Base-by-base conservation (phyloP, 495 filamentous ascomycete species). In the Hypoxylon perforatum region DNA sequence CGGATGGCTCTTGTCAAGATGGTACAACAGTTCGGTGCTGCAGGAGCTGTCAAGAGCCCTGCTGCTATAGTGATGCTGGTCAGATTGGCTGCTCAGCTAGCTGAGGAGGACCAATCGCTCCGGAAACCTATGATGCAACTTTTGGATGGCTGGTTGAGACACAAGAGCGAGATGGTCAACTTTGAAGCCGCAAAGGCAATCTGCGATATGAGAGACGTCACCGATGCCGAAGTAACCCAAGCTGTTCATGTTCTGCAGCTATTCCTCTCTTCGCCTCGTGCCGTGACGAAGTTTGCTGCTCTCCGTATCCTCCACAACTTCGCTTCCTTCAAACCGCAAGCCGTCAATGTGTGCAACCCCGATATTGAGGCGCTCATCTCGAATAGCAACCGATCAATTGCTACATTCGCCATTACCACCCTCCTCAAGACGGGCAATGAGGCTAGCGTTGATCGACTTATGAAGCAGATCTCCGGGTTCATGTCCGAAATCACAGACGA, bases 161-260 rank as follows among this genome's bases (percentile, higher is more conserved):
- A 99, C 77, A 99, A 99, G 87, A 93, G 93, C 74, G 95, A 99
- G 73, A 98, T 99, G 96, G 96, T 99, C 77, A 99, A 97, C 80
- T 98, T 99, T 70, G 95, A 99, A 80, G 95, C 95, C 52, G 96
- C 95, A 19, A 98, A 98, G 83, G 92, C 94, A 18, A 97, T 99
- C 75, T 96, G 93, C 77, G 91, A 94, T 70, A 89, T 98, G 85
- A 87, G 88, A 49, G 93, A 99, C 78, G 91, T 97, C 38, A 92
- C 91, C 38, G 96, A 99, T 72, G 88, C 87, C 42, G 95, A 99
- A 76, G 91, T 94, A 25, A 87, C 90, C 2, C 94, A 97, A 75
- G 93, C 96, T 42, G 92, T 99, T 52, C 94, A 97, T 76, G 84
- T 96, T 38, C 88, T 99, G 36, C 95, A 98, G 80, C 85, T 97